Conservation (phyloP, 1,284 basidiomycete genomes). For the Rhodotorula glutinis region DNA sequence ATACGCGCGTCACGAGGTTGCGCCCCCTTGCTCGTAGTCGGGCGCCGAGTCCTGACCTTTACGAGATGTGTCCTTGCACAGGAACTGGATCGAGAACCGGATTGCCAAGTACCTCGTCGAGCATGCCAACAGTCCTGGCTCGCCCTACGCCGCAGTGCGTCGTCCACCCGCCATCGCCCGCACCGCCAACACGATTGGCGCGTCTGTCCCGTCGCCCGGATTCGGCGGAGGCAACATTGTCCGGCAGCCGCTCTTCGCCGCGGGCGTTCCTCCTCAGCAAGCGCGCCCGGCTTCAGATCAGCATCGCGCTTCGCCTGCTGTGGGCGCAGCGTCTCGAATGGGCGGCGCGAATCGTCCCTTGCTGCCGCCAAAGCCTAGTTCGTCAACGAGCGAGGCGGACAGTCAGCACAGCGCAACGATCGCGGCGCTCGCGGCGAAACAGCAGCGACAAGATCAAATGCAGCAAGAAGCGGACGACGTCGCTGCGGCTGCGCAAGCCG, state of each 20-base stretch:
- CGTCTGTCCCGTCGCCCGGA: not conserved
- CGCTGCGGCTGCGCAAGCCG: not conserved
- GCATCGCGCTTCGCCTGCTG: not conserved
- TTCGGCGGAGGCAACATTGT: not conserved
- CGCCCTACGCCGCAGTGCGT: not conserved
- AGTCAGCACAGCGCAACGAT: conserved; percentile 23
- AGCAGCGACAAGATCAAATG: not conserved
- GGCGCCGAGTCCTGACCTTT: not conserved
- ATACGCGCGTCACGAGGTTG: too few relatives aligned
- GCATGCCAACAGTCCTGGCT: not conserved
- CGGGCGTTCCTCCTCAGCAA: not conserved
- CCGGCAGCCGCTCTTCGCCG: not conserved
- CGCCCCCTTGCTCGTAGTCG: too few relatives aligned
- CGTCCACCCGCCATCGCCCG: not conserved
- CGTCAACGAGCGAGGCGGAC: conserved; percentile 12
- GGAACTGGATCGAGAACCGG: conserved; percentile 9
- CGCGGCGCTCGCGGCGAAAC: conserved; percentile 3
- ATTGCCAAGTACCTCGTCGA: conserved; percentile 4
- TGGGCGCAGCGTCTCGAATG: not conserved
- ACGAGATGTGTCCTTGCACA: not conserved
- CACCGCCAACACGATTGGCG: not conserved
- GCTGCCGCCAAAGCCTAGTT: not conserved
- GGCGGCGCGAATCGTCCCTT: not conserved
- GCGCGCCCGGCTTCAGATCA: not conserved
- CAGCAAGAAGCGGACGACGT: not conserved